Conservation (phyloP, 2,329 filamentous ascomycete species). For the Aspergillus sp. region DNA sequence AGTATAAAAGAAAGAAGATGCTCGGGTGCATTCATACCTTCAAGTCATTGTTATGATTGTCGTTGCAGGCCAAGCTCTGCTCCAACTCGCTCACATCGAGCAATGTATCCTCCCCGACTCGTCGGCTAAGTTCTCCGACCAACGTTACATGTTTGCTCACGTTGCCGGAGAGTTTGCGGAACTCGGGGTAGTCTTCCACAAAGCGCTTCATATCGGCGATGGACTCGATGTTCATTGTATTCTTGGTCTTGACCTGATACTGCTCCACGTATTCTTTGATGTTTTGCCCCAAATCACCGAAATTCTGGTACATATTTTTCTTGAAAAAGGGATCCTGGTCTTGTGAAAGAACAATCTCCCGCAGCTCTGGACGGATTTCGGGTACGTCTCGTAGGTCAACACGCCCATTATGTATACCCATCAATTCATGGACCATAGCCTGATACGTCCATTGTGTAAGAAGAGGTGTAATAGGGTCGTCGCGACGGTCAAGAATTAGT, state of each 20-base stretch:
- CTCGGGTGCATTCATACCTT: slow-evolving; percentile 61
- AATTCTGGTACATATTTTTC: slow-evolving; percentile 99
- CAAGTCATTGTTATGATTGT: slow-evolving; percentile 89
- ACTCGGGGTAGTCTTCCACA: slow-evolving; percentile 98
- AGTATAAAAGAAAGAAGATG: too few species aligned
- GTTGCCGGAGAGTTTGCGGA: slow-evolving; percentile 93
- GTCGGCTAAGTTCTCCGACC: slow-evolving; percentile 87
- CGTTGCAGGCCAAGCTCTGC: slow-evolving; percentile 94
- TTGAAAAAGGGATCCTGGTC: slow-evolving; percentile 99
- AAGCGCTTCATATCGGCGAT: slow-evolving; percentile 99
- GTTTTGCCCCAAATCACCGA: slow-evolving; percentile 90
- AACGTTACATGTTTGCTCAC: slow-evolving; percentile 98
- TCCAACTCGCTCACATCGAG: slow-evolving; percentile 97
- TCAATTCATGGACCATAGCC: slow-evolving; percentile 97
- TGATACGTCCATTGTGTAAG: slow-evolving; percentile 99
- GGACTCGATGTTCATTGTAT: slow-evolving; percentile 92
- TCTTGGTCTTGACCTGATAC: slow-evolving; percentile 97
- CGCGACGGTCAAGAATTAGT: slow-evolving; percentile 84
- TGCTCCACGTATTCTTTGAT: slow-evolving; percentile 99
- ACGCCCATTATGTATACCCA: slow-evolving; percentile 93
- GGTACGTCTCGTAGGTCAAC: slow-evolving; percentile 85
- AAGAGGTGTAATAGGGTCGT: slow-evolving; percentile 92
- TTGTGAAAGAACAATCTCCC: slow-evolving; percentile 92
- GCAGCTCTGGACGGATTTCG: slow-evolving; percentile 82
- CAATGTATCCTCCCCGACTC: slow-evolving; percentile 81